Conservation (phyloP, 179 eudicot species). For the Heliamphora pulchella region DNA sequence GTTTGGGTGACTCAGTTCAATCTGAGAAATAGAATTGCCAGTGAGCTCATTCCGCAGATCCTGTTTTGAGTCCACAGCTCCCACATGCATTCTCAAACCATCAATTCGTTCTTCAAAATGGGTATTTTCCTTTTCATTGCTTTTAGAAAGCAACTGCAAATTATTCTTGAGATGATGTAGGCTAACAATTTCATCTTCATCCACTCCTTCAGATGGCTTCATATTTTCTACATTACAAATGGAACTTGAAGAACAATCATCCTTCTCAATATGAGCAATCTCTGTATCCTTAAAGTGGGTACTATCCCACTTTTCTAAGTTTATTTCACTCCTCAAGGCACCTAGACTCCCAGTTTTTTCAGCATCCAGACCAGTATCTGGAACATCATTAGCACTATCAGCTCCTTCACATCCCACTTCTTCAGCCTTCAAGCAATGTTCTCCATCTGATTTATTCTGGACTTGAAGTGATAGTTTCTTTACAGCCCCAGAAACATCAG, state of each 20-base stretch:
- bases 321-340: constrained; percentile 4
- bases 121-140: constrained; percentile 10
- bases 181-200: not conserved
- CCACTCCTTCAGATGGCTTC: not conserved
- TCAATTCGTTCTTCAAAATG: constrained; percentile 13
- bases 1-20: constrained; percentile 7
- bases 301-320: constrained; percentile 2
- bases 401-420: not conserved
- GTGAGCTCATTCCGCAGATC: constrained; percentile 2
- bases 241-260: not conserved
- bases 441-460: constrained; percentile 9
- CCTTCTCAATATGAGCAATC: constrained; percentile 5
- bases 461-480: not conserved
- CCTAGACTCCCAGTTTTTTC: not conserved
- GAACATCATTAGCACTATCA: not conserved
- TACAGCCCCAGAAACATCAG: constrained; percentile 5
- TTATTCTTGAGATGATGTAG: constrained; percentile 7
- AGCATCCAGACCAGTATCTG: not conserved
- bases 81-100: constrained; percentile 8
- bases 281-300: constrained; percentile 12
- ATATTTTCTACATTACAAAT: not conserved
- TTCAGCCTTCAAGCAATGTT: constrained; percentile 1
- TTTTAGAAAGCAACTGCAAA: not conserved
- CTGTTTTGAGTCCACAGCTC: constrained; percentile 6
- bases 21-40: constrained; percentile 8